Conservation (phyloP, 2,329 filamentous ascomycete species). For the Aureobasidium melanogenum region DNA sequence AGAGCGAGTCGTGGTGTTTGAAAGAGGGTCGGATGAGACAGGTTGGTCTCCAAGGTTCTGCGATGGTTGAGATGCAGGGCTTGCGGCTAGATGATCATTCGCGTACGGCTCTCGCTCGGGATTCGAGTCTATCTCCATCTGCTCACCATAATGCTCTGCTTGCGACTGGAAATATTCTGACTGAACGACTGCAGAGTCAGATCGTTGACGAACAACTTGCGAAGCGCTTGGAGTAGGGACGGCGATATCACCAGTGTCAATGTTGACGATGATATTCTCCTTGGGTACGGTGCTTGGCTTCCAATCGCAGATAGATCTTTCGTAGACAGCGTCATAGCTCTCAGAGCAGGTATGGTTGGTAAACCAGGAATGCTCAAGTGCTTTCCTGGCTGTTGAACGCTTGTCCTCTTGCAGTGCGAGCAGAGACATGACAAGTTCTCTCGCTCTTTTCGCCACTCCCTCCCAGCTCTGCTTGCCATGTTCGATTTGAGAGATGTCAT, state of each 20-base stretch:
- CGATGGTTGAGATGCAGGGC: background rate
- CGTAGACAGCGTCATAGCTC: slow-evolving; percentile 43
- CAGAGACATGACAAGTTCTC: slow-evolving; percentile 44
- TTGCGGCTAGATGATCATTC: background rate
- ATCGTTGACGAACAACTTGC: background rate
- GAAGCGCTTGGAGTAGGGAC: background rate
- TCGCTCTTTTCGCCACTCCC: slow-evolving; percentile 24
- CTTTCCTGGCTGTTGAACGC: slow-evolving; percentile 46
- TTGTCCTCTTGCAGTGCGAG: slow-evolving; percentile 40
- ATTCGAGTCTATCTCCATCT: background rate
- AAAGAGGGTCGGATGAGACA: background rate
- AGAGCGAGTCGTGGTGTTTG: background rate
- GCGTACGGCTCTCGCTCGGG: background rate
- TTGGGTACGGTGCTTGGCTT: slow-evolving; percentile 26
- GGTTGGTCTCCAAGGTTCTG: background rate
- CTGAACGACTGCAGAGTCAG: background rate
- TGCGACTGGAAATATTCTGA: background rate
- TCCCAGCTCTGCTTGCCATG: slow-evolving; percentile 33
- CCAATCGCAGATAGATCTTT: slow-evolving; percentile 42
- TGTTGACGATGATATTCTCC: background rate
- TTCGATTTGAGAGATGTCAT: slow-evolving; percentile 39
- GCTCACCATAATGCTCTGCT: background rate
- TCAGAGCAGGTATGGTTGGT: slow-evolving; percentile 38
- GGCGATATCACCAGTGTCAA: slow-evolving; percentile 7
- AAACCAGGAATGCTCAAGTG: slow-evolving; percentile 49